phyloP scores from a whole-genome alignment of 768 basidiomycete species.

The Agrocybe chaxingu region DNA sequence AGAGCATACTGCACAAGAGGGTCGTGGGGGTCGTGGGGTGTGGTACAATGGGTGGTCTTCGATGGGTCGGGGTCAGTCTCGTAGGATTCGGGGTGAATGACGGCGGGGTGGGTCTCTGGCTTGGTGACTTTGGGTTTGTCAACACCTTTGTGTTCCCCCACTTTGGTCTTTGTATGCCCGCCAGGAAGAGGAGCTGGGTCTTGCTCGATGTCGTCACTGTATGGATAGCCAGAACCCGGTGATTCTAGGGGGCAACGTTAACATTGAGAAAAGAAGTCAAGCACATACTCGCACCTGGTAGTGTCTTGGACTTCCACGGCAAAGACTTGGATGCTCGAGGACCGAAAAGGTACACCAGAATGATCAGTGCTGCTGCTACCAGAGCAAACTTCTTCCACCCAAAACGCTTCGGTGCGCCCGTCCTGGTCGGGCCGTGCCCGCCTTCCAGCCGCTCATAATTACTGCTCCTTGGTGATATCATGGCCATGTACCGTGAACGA shows the following conservation, averaged over 20 bases:
- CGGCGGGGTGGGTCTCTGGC: not conserved
- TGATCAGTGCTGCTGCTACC: constrained; percentile 52
- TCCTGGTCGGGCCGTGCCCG: constrained; percentile 37
- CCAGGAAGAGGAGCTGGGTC: not conserved
- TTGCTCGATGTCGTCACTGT: constrained; percentile 11
- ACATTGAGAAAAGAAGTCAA: not conserved
- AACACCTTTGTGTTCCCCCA: not conserved
- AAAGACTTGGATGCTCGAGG: constrained; percentile 36
- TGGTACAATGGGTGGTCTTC: constrained; percentile 69
- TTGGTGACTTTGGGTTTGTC: constrained; percentile 4
- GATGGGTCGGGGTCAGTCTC: constrained; percentile 67
- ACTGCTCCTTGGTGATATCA: constrained; percentile 24
- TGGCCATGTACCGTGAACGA: constrained; percentile 14
- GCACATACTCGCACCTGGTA: constrained; percentile 1
- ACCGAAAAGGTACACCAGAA: constrained; percentile 65
- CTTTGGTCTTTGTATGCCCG: not conserved
- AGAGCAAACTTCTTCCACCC: constrained; percentile 67
- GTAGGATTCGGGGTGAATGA: constrained; percentile 47
- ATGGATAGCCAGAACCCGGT: constrained; percentile 1
- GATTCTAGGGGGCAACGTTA: not conserved
- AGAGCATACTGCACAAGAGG: constrained; percentile 87
- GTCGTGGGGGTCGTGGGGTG: constrained; percentile 44
- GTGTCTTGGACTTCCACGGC: constrained; percentile 15
- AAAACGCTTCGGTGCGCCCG: constrained; percentile 24
- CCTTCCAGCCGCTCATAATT: constrained; percentile 30